Evolutionary conservation across 345 rosid genomes (phyloP).

Genomic region (Citrus trifoliata): DNA sequence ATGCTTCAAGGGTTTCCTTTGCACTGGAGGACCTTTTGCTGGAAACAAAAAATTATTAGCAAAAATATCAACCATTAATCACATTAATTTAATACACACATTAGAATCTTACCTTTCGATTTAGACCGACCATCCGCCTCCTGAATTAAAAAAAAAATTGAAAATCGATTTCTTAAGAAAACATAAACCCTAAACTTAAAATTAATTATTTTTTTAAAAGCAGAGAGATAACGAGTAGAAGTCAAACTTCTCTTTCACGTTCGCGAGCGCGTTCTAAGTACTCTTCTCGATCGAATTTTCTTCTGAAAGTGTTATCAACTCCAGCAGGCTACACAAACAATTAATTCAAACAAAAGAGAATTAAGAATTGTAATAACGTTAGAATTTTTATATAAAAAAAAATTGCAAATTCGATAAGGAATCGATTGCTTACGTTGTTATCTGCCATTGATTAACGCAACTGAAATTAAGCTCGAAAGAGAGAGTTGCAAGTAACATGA

Average conservation of each 20-base stretch:
- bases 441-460: conserved; percentile 37
- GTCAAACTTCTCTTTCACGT: conserved; percentile 72
- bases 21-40: conserved; percentile 92
- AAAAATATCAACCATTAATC: background rate
- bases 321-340: conserved; percentile 43
- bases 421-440: conserved; percentile 33
- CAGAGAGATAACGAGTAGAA: background rate
- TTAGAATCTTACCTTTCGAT: conserved; percentile 54
- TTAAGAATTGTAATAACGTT: background rate
- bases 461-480: background rate
- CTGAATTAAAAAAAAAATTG: conserved; percentile 30
- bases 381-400: background rate
- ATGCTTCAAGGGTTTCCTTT: conserved; percentile 94
- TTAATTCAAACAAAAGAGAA: background rate
- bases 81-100: background rate
- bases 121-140: conserved; percentile 61
- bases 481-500: background rate
- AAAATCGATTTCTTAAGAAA: background rate
- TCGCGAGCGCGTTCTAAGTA: conserved; percentile 80
- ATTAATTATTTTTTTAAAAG: background rate
- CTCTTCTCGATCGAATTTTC: conserved; percentile 82
- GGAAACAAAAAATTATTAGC: conserved; percentile 3
- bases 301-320: conserved; percentile 83
- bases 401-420: background rate
- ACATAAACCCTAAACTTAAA: conserved; percentile 6